Percentiles rank a stretch among this genome's conserved stretches.
Conservation (phyloP, 2,329 filamentous ascomycete genomes). For the Colletotrichum euphorbiae region DNA sequence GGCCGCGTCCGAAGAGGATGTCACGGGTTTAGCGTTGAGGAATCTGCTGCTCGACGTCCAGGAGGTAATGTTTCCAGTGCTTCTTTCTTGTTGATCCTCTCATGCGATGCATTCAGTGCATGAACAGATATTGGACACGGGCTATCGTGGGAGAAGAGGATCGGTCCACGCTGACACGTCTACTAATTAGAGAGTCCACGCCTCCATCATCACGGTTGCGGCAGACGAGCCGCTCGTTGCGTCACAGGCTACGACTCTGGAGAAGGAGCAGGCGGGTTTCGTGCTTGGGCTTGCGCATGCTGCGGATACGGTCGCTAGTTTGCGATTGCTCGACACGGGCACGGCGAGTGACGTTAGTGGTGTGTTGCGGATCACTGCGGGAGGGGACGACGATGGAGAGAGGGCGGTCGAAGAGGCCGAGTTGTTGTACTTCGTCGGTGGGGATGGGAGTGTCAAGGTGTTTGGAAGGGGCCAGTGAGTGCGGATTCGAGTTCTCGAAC, state of each 20-base stretch:
- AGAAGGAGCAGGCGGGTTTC: conserved; percentile 78
- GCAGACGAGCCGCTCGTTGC: conserved; percentile 80
- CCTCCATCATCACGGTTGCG: conserved; percentile 75
- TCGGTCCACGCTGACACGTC: conserved; percentile 21
- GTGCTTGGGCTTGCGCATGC: conserved; percentile 79
- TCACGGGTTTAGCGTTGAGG: conserved; percentile 60
- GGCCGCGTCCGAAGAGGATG: conserved; percentile 64
- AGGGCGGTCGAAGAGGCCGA: conserved; percentile 69
- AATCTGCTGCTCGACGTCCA: conserved; percentile 69
- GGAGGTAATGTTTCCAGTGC: conserved; percentile 63
- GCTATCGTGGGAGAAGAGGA: background rate
- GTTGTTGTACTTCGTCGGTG: conserved; percentile 82
- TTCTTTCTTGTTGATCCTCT: background rate
- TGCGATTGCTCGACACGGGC: conserved; percentile 85
- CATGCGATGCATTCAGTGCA: background rate
- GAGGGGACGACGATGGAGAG: conserved; percentile 49
- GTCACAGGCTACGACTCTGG: conserved; percentile 70
- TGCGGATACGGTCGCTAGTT: conserved; percentile 76
- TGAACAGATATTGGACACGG: no score
- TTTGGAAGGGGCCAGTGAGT: conserved; percentile 80
- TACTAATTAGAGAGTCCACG: conserved; percentile 70
- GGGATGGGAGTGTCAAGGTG: conserved; percentile 83
- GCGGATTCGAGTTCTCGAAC: no score
- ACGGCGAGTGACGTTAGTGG: conserved; percentile 92
- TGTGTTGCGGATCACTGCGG: conserved; percentile 80